Conservation (phyloP, 805 yeast species). For the Saccharomycopsis fibuligera region DNA sequence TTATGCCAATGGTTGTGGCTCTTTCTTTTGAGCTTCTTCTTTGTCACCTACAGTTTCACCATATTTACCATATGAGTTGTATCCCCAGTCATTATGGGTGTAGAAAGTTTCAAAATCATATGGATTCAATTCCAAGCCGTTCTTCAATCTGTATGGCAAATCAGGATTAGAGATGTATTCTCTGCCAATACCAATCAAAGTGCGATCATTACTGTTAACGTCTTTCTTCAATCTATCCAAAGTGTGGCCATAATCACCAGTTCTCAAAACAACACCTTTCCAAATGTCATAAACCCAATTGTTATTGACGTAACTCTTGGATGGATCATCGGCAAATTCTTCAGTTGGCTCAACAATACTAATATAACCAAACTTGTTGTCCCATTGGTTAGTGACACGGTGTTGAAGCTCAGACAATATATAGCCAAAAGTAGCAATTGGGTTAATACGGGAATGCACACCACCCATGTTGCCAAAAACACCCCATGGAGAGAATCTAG, state of each 20-base stretch:
- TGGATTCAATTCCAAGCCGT: constrained; percentile 29
- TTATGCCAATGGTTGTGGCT: neutral
- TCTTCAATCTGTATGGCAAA: constrained; percentile 30
- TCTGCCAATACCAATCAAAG: constrained; percentile 37
- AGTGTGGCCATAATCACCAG: constrained; percentile 30
- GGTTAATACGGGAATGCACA: constrained; percentile 28
- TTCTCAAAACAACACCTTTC: constrained; percentile 39
- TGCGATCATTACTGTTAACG: constrained; percentile 34
- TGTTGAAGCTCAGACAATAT: constrained; percentile 21
- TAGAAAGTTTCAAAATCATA: constrained; percentile 40
- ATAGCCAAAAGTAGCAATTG: constrained; percentile 31
- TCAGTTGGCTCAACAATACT: constrained; percentile 23
- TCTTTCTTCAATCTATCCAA: constrained; percentile 21
- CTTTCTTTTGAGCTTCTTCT: neutral
- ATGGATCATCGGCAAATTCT: constrained; percentile 26
- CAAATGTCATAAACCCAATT: constrained; percentile 38
- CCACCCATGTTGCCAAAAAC: constrained; percentile 37
- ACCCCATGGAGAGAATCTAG: constrained; percentile 45
- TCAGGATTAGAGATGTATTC: constrained; percentile 37
- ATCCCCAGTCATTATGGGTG: constrained; percentile 29
- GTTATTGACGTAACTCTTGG: constrained; percentile 28
- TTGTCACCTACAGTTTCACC: constrained; percentile 13
- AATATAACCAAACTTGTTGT: constrained; percentile 22
- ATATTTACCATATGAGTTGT: constrained; percentile 28
- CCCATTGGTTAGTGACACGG: constrained; percentile 23